Evolutionary conservation across 768 basidiomycete species (phyloP).

Genomic region (Coprinopsis sp.): DNA sequence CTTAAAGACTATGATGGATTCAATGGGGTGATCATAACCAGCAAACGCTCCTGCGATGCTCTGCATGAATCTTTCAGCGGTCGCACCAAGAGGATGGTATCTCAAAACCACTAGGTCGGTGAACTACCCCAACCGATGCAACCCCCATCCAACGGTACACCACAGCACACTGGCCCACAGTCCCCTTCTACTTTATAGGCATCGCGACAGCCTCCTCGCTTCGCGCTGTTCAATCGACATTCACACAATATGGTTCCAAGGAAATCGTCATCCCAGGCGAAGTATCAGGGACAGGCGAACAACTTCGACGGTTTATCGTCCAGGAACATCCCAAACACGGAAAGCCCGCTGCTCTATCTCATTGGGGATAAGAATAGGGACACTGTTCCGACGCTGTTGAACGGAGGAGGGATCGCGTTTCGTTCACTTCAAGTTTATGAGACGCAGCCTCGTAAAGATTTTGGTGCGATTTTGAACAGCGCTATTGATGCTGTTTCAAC

Average conservation of each 20-base stretch:
- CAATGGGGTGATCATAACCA: slow-evolving; percentile 72
- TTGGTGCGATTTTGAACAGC: slow-evolving; percentile 39
- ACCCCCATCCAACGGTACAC: neutral
- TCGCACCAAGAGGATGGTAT: neutral
- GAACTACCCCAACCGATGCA: neutral
- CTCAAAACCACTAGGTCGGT: slow-evolving; percentile 16
- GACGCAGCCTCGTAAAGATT: slow-evolving; percentile 53
- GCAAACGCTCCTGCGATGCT: slow-evolving; percentile 71
- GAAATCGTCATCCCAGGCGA: slow-evolving; percentile 33
- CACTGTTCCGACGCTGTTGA: slow-evolving; percentile 50
- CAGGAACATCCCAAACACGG: slow-evolving; percentile 17
- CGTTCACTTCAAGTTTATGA: slow-evolving; percentile 62
- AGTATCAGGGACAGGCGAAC: slow-evolving; percentile 63
- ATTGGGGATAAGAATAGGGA: slow-evolving; percentile 87
- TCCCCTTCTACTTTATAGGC: slow-evolving; percentile 81
- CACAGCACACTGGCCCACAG: slow-evolving; percentile 39
- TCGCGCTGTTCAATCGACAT: slow-evolving; percentile 22
- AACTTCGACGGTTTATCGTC: slow-evolving; percentile 62
- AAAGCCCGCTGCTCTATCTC: slow-evolving; percentile 58
- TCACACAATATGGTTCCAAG: slow-evolving; percentile 7
- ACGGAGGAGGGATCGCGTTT: slow-evolving; percentile 39
- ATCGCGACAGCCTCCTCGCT: slow-evolving; percentile 53
- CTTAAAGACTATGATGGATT: slow-evolving; percentile 17
- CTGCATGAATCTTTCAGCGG: slow-evolving; percentile 46
- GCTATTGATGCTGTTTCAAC: slow-evolving; percentile 20